Base-by-base conservation (phyloP, 805 yeast species). In the Myxozyma nipponensis region DNA sequence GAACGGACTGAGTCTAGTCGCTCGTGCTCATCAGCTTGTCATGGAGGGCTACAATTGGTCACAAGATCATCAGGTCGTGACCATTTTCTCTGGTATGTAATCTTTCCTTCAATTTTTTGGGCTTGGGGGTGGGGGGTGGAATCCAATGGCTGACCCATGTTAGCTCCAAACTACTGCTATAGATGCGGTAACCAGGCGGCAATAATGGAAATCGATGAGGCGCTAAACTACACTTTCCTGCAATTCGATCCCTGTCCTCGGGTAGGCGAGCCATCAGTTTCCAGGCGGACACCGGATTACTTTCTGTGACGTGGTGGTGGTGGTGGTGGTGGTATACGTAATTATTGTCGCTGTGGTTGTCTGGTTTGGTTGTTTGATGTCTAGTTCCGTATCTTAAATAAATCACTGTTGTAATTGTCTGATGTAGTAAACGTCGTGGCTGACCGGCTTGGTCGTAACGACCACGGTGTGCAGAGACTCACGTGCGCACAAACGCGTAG, bases 141-240 rank as follows among this genome's bases (percentile, higher is more conserved):
- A n/a, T n/a, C n/a, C n/a, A n/a, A n/a, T n/a, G n/a, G 9, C 4
- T 22, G 5, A 3, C 7, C 6, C 7, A 15, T n/a, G 24, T 10
- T 36, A 88, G 98, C 98, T 1, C 98, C 98, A 0, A 93, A 93
- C 66, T 93, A 93, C 67, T 93, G 98, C 69, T 93, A 93, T 65
- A 71, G 98, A 45, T 93, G 98, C 69, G 98, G 98, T 2, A 93
- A 93, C 63, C 87, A 89, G 18, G 98, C 98, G 1, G 93, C 95
- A 15, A 89, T 89, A 18, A 72, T 91, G 56, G 72, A 82, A 10
- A 74, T 91, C 35, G 96, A 86, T 59, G 96, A 90, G 68, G 82
- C 81, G 64, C 88, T 86, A 70, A 80, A 83, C 66, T 81, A 95
- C 72, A 89, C 85, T 65, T 88, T 89, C 69, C 73, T 88, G 69